These are phyloP conservation scores for Polytrichum formosum DNA, from an alignment of 225 moss, liverwort and hornwort species.

Conservation along the genomic window DNA sequence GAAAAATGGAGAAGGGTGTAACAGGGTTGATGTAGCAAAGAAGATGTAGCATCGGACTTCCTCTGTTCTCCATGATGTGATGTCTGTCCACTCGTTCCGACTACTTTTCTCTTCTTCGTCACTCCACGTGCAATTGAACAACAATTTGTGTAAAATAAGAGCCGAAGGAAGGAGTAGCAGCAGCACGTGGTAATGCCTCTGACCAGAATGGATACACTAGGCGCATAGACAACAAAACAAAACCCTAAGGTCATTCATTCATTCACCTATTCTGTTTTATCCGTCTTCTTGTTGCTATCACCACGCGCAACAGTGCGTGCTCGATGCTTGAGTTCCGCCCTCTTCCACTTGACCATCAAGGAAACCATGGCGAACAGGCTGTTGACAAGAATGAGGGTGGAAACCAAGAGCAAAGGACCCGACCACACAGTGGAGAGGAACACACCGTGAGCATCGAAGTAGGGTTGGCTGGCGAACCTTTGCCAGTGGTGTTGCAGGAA, in stretches of 20 bases:
- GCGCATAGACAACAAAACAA: neutral
- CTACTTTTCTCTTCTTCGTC: too few species aligned
- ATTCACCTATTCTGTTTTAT: conserved; percentile 55
- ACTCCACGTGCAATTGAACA: too few species aligned
- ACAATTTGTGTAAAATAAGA: too few species aligned
- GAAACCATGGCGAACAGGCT: conserved; percentile 61
- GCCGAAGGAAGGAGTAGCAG: too few species aligned
- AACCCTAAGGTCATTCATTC: neutral
- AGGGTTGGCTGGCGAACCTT: conserved; percentile 69
- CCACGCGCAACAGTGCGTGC: conserved; percentile 35
- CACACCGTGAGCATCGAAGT: conserved; percentile 80
- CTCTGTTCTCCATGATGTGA: too few species aligned
- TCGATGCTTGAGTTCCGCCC: conserved; percentile 76
- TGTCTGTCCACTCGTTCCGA: too few species aligned
- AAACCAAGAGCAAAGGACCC: conserved; percentile 64
- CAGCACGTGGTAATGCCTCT: too few species aligned
- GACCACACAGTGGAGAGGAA: conserved; percentile 93
- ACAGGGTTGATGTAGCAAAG: too few species aligned
- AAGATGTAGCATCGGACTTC: too few species aligned
- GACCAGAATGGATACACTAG: neutral
- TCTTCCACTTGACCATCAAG: conserved; percentile 79
- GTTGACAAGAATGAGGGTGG: conserved; percentile 74
- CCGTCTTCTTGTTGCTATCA: neutral
- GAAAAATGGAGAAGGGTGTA: too few species aligned
- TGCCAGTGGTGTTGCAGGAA: conserved; percentile 59